Percentiles rank a stretch among this genome's conserved stretches.
Conservation (phyloP, 331 rosid genomes). For the Arachis monticola region DNA sequence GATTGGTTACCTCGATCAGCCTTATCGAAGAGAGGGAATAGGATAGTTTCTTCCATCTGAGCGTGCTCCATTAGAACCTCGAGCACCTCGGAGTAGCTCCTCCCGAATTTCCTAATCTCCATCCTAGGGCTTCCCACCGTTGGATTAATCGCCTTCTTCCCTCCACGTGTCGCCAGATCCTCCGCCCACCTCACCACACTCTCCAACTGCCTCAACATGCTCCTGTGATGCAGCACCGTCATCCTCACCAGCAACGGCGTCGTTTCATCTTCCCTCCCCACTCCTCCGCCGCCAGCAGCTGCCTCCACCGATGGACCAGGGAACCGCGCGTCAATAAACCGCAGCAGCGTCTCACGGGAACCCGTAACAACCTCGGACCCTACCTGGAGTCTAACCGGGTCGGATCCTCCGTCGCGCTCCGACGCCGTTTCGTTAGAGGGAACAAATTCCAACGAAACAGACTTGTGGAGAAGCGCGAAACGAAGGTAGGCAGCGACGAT, state of each 20-base stretch:
- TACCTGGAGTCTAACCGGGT: constrained; percentile 56
- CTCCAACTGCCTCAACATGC: constrained; percentile 73
- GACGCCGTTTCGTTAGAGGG: constrained; percentile 47
- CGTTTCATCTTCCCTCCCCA: constrained; percentile 42
- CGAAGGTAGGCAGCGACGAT: constrained; percentile 71
- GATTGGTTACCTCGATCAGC: constrained; percentile 73
- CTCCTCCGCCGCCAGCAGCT: neutral
- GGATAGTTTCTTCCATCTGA: constrained; percentile 80
- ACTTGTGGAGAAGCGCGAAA: constrained; percentile 69
- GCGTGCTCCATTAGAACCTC: constrained; percentile 91
- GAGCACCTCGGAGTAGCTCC: constrained; percentile 76
- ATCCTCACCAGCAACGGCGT: constrained; percentile 57
- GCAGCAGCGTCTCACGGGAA: constrained; percentile 61
- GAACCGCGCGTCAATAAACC: constrained; percentile 64
- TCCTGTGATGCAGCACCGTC: constrained; percentile 69
- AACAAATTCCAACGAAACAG: constrained; percentile 59
- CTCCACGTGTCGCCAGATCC: constrained; percentile 76
- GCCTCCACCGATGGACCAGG: constrained; percentile 53
- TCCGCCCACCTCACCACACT: constrained; percentile 78
- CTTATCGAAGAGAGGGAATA: constrained; percentile 73
- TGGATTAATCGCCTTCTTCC: constrained; percentile 65
- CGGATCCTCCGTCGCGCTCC: constrained; percentile 45
- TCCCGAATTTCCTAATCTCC: constrained; percentile 78
- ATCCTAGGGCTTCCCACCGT: constrained; percentile 71
- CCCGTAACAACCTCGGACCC: constrained; percentile 78